phyloP scores from a whole-genome alignment of 192 early-diverging fungal species.

The Podila horticola region DNA sequence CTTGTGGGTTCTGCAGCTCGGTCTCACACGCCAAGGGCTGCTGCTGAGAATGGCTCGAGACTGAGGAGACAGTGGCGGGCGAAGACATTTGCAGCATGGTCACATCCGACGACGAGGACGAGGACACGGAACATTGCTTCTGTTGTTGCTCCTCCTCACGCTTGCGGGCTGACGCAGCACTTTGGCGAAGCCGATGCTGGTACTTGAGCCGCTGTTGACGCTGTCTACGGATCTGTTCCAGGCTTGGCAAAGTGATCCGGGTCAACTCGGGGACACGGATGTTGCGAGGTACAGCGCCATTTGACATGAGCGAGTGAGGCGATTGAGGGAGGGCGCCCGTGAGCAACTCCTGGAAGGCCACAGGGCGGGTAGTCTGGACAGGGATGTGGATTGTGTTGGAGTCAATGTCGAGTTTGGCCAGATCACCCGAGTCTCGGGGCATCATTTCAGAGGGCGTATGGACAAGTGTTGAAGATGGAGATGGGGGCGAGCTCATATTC shows the following conservation, averaged over 20 bases:
- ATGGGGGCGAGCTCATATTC: not conserved
- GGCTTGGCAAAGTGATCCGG: conserved; percentile 24
- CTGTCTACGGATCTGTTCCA: conserved; percentile 31
- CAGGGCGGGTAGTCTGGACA: conserved; percentile 5
- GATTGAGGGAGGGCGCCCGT: not conserved
- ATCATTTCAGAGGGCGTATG: not conserved
- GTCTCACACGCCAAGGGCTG: not conserved
- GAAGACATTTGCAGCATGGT: no score
- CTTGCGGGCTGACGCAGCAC: not conserved
- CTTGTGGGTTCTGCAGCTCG: no score
- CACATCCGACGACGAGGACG: no score
- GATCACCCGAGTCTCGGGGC: not conserved
- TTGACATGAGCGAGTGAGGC: not conserved
- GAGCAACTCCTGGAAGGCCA: conserved; percentile 22
- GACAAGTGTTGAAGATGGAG: not conserved
- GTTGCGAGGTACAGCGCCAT: not conserved
- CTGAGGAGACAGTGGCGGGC: no score
- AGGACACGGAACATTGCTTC: not conserved
- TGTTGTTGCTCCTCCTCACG: conserved; percentile 1
- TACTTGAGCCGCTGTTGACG: conserved; percentile 32
- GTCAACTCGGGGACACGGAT: conserved; percentile 13
- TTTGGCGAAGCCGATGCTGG: conserved; percentile 29
- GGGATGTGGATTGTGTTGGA: conserved; percentile 36
- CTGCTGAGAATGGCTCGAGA: not conserved
- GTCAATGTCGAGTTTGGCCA: conserved; percentile 22